Evolutionary conservation across 129 eudicot species (phyloP).

Genomic region (Logfia minima): DNA sequence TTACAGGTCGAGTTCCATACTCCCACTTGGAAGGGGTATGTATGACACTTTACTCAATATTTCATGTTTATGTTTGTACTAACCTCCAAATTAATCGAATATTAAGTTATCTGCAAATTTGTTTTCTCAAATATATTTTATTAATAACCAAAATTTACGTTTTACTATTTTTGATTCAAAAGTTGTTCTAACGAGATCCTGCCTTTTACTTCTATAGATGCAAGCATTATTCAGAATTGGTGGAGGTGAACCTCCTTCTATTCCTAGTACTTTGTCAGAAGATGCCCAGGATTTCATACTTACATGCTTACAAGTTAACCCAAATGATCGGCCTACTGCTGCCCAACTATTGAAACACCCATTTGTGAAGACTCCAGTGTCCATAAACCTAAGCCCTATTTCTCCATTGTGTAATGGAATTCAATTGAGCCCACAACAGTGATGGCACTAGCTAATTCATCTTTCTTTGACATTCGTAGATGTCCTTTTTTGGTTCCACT

Average conservation of each 20-base stretch:
- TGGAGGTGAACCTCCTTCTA: conserved; percentile 62
- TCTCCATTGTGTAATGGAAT: conserved; percentile 42
- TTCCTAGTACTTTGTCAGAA: conserved; percentile 62
- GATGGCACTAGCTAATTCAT: not conserved
- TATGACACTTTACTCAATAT: not conserved
- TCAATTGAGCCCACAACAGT: conserved; percentile 14
- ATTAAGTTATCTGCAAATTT: not conserved
- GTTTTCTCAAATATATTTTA: not conserved
- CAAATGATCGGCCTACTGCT: conserved; percentile 71
- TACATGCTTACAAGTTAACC: conserved; percentile 70
- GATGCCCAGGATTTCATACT: conserved; percentile 74
- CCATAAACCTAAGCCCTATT: conserved; percentile 41
- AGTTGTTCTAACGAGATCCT: conserved; percentile 11
- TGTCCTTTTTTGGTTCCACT: not conserved
- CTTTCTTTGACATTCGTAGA: not conserved
- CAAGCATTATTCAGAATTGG: conserved; percentile 90
- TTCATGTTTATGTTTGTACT: not conserved
- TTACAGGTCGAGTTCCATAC: conserved; percentile 74
- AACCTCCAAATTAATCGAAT: conserved; percentile 4
- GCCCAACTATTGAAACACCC: conserved; percentile 72
- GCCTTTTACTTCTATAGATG: conserved; percentile 47
- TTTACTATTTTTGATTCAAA: not conserved
- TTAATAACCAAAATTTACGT: not conserved
- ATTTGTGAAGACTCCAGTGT: conserved; percentile 55
- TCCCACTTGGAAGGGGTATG: conserved; percentile 86